A percentile compares a stretch with the other conserved stretches of the same genome.
Evolutionary conservation across 768 basidiomycete genomes (phyloP).

Genomic region (Porpolomopsis calyptriformis): DNA sequence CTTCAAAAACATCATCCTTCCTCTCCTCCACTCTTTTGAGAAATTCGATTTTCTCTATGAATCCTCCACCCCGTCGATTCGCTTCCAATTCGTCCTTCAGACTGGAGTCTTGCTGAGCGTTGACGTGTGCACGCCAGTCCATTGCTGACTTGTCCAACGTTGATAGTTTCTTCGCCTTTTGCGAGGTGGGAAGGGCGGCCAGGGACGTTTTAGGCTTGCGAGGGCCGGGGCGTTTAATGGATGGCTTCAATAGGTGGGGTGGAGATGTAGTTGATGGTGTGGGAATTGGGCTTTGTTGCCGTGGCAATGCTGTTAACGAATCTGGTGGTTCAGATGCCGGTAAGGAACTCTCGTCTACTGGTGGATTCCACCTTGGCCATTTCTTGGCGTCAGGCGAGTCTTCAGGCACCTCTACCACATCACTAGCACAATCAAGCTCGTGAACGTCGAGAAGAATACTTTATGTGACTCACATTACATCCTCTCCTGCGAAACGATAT

Average conservation of each 20-base stretch:
- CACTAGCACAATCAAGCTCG: slow-evolving; percentile 29
- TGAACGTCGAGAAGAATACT: neutral
- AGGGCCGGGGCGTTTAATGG: slow-evolving; percentile 44
- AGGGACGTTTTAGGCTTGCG: slow-evolving; percentile 55
- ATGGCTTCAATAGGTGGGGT: slow-evolving; percentile 18
- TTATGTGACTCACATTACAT: slow-evolving; percentile 46
- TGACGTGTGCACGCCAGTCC: slow-evolving; percentile 71
- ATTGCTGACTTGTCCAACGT: slow-evolving; percentile 80
- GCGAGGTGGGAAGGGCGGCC: slow-evolving; percentile 39
- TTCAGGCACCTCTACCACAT: slow-evolving; percentile 63
- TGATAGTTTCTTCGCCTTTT: slow-evolving; percentile 65
- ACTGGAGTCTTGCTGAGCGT: slow-evolving; percentile 26
- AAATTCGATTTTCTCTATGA: slow-evolving; percentile 79
- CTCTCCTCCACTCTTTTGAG: slow-evolving; percentile 64
- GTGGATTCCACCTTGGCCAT: slow-evolving; percentile 50
- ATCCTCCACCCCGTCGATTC: slow-evolving; percentile 66
- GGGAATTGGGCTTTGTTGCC: neutral
- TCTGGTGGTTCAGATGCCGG: slow-evolving; percentile 5
- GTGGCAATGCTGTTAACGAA: slow-evolving; percentile 7
- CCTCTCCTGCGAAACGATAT: slow-evolving; percentile 70
- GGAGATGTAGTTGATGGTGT: slow-evolving; percentile 10
- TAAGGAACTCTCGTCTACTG: slow-evolving; percentile 4
- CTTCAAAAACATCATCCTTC: slow-evolving; percentile 54
- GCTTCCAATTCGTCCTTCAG: slow-evolving; percentile 65
- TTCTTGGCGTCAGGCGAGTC: slow-evolving; percentile 65